phyloP scores from a whole-genome alignment of 768 basidiomycete genomes.

The Cystobasidium ongulense region DNA sequence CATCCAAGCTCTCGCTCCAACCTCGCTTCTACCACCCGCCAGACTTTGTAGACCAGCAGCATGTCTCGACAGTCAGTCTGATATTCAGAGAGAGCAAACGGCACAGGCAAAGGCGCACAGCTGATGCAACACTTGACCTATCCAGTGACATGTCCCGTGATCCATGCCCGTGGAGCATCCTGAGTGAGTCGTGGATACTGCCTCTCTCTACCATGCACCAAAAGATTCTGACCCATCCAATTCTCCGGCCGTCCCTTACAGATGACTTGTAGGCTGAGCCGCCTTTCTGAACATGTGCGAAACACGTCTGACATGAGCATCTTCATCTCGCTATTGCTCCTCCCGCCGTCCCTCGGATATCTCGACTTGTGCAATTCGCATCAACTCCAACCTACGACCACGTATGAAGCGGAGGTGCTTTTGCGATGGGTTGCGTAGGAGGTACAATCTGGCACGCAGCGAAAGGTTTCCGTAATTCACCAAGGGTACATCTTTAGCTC shows the following conservation, averaged over 20 bases:
- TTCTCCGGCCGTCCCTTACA: background rate
- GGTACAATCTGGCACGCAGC: constrained; percentile 98
- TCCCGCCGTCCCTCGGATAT: background rate
- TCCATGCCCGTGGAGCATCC: constrained; percentile 28
- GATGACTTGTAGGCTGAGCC: constrained; percentile 17
- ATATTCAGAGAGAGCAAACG: background rate
- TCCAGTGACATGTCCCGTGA: constrained; percentile 12
- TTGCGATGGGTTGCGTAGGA: constrained; percentile 95
- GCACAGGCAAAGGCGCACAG: too few relatives aligned
- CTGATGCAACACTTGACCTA: background rate
- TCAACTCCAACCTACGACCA: constrained; percentile 97
- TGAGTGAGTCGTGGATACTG: constrained; percentile 8
- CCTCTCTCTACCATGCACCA: background rate
- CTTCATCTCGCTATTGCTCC: background rate
- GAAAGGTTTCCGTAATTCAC: constrained; percentile 94
- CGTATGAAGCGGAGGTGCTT: constrained; percentile 97
- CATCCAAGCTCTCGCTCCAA: background rate
- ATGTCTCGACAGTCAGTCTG: constrained; percentile 5
- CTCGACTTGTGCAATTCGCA: constrained; percentile 47
- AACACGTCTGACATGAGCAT: background rate
- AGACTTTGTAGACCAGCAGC: background rate
- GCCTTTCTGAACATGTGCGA: background rate
- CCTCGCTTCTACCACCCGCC: background rate
- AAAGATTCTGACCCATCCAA: background rate
- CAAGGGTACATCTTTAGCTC: constrained; percentile 69